Base-by-base conservation (phyloP, 2,329 filamentous ascomycete species). In the Teratosphaeria zuluensis region DNA sequence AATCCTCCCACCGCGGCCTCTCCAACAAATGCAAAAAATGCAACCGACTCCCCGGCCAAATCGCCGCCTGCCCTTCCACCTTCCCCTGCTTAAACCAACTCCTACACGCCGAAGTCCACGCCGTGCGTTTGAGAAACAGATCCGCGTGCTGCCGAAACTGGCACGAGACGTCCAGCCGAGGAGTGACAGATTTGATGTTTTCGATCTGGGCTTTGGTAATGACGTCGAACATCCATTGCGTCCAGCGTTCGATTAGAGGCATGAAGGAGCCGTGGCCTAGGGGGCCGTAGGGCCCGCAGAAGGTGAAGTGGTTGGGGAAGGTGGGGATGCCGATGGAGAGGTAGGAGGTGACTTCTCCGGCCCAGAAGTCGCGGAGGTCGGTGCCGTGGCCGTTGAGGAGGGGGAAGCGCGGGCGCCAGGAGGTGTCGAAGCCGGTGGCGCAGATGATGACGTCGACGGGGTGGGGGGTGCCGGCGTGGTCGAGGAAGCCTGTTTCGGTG, bases 281-380 rank as follows among this genome's bases (percentile, higher is more conserved):
- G 2, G 75, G 74, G 0, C 73, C 72, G 61, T 74, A 74, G 1
- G 75, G 74, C 1, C 75, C 76, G 59, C 73, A 75, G 64, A 75
- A 75, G 21, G 67, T 70, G 58, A 77, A 77, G 58, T 76, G 72
- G 64, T 78, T 79, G 4, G 76, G 76, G 61, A 75, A 77, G 0
- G 62, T 66, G 1, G 75, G 74, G n/a, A 77, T 70, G 16, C 63
- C 73, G 35, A 77, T 68, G 61, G 64, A 67, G 52, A 78, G 72
- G 64, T 77, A 78, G 2, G 70, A 73, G 28, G 68, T 73, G 1
- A 76, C 71, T 48, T 73, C 70, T 0, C 66, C 58, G 9, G 64
- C 64, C 75, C 75, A 78, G 30, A 75, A 54, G 11, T 72, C 65
- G 32, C 69, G 68, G 3, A 77, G 62, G 58, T 70, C 65, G 57